Evolutionary conservation across 1,284 basidiomycete species (phyloP), one percentile per base, ranked within the genome.

Genomic region (Ceratobasidium sp.): DNA sequence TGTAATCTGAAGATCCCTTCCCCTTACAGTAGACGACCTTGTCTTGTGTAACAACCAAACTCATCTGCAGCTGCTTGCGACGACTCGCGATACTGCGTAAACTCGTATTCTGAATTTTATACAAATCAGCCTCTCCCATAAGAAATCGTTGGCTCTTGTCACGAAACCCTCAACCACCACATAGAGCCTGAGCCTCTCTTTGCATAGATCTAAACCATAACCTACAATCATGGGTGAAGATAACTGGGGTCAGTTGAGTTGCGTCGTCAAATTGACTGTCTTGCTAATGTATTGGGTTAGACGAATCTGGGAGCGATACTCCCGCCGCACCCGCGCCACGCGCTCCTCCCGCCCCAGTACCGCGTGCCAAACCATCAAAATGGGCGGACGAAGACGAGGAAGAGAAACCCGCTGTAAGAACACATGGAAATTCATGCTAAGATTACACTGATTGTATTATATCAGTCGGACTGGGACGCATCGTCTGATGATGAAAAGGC

Each of bases 301-400:
- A 87, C 77, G 80, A 79, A 55, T 83, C 83, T 75, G 86, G 86
- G 72, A 82, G 84, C 79, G 89, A 89, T 72, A 79, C 83, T 49
- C 78, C 81, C 44, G 78, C 81, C 44, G 80, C 82, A 26, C 77
- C 84, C n/a, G 78, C 81, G 32, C 82, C 82, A 46, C 64, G 50
- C 0, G 77, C 81, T 43, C 79, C 83, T 18, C 77, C 85, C 57
- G 81, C 86, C 14, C 81, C 84, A 77, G 64, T 57, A 57, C 49
- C 64, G 14, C 64, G 64, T 23, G 32, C 64, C 32, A 69, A 69
- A 18, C 64, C 64, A 41, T 69, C 64, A 6, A 78, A 91, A 82
- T 95, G 91, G 88, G 92, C 90, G 75, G 95, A 92, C 66, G 95
- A 97, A 81, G 95, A 97, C 78, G 92, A 94, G 78, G 93, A 95